Conservation (phyloP, 23 red algal genomes). For the Gracilariopsis chorda region DNA sequence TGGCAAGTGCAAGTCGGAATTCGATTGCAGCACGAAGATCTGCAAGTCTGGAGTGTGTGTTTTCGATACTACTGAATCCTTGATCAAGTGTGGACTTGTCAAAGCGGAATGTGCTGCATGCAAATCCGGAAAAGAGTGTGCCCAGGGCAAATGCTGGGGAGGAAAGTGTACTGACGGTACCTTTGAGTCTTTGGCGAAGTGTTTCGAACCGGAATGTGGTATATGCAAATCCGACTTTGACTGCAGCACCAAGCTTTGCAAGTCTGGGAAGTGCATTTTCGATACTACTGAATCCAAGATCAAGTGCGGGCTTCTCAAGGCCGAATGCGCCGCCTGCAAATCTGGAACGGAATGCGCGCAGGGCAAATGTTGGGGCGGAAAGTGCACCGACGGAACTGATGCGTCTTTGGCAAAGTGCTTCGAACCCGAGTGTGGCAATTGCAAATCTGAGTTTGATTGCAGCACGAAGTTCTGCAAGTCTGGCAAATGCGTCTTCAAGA, state of each 20-base stretch:
- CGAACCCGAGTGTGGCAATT: neutral
- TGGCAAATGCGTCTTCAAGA: slow-evolving; percentile 9
- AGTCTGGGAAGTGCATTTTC: neutral
- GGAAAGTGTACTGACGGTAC: neutral
- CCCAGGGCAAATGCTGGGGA: neutral
- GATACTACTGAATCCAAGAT: neutral
- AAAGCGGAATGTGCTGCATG: slow-evolving; percentile 11
- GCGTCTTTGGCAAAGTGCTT: neutral
- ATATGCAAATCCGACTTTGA: neutral
- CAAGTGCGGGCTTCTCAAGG: slow-evolving; percentile 25
- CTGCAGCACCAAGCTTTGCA: neutral
- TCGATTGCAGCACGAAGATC: neutral
- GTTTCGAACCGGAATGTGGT: neutral
- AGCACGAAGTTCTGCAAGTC: neutral
- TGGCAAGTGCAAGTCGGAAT: neutral
- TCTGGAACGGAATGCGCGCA: neutral
- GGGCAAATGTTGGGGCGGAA: neutral
- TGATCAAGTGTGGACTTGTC: neutral
- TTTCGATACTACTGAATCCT: neutral
- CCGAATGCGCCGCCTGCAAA: neutral
- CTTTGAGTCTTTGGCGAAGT: neutral
- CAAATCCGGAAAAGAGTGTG: neutral
- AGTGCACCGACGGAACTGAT: neutral
- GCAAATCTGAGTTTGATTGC: neutral
- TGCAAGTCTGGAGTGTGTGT: slow-evolving; percentile 8